Conservation (phyloP, 1,139 yeast genomes). For the Petasospora rhodanensis region DNA sequence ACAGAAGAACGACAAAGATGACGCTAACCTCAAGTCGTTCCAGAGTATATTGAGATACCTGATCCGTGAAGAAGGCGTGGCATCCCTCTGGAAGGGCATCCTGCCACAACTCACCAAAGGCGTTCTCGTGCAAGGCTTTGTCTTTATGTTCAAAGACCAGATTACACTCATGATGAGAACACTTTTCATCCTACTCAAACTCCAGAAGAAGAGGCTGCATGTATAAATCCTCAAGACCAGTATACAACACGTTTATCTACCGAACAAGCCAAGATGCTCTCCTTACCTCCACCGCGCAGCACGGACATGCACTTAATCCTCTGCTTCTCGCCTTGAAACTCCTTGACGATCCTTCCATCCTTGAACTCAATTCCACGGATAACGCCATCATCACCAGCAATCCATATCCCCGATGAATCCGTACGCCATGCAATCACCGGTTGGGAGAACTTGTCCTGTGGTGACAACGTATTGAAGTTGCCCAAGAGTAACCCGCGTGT, state of each 20-base stretch:
- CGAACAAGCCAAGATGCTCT: slow-evolving; percentile 41
- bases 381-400: slow-evolving; percentile 66
- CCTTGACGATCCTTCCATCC: slow-evolving; percentile 32
- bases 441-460: slow-evolving; percentile 68
- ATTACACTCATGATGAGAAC: slow-evolving; percentile 17
- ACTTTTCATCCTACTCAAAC: slow-evolving; percentile 13
- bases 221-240: slow-evolving; percentile 7
- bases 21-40: slow-evolving; percentile 40
- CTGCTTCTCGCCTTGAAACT: slow-evolving; percentile 30
- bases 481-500: slow-evolving; percentile 43
- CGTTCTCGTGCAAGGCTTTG: slow-evolving; percentile 77
- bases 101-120: slow-evolving; percentile 82
- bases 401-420: slow-evolving; percentile 51
- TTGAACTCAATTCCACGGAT: slow-evolving; percentile 53
- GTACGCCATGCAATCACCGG: slow-evolving; percentile 43
- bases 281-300: slow-evolving; percentile 26
- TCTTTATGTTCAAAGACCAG: slow-evolving; percentile 61
- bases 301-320: slow-evolving; percentile 42
- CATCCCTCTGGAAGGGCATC: slow-evolving; percentile 70
- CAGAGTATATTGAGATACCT: slow-evolving; percentile 50
- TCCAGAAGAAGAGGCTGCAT: slow-evolving; percentile 1
- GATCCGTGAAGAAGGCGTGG: slow-evolving; percentile 45
- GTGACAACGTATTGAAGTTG: slow-evolving; percentile 56
- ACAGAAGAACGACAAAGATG: slow-evolving; percentile 45
- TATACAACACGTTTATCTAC: slow-evolving; percentile 36